A percentile compares a stretch with the other conserved stretches of the same genome.
These are phyloP conservation scores for Lichtheimia ramosa DNA, from an alignment of 371 early-diverging fungal genomes.

Conservation along the genomic window DNA sequence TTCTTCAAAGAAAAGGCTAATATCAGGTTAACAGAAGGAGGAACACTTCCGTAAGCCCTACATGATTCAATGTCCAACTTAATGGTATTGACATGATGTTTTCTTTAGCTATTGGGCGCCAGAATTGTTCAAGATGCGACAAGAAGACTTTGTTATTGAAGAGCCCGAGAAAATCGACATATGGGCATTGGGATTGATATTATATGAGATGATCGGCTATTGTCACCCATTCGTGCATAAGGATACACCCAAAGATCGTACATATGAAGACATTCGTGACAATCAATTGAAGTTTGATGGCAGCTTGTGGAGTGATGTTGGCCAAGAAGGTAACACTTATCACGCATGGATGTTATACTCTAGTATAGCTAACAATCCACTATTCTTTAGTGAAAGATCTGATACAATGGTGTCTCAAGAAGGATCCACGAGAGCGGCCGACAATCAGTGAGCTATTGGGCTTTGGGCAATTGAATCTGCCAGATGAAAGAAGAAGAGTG, in stretches of 20 bases:
- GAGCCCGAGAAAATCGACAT: neutral
- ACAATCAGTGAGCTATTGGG: neutral
- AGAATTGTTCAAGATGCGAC: neutral
- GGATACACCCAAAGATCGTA: neutral
- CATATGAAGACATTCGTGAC: neutral
- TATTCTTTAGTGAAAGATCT: neutral
- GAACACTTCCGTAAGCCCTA: neutral
- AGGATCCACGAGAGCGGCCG: conserved; percentile 1
- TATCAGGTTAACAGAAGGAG: neutral
- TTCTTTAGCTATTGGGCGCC: neutral
- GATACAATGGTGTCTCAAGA: neutral
- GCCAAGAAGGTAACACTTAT: neutral
- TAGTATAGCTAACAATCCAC: neutral
- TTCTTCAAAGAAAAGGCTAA: neutral
- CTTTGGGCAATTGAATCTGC: neutral
- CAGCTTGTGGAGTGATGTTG: neutral
- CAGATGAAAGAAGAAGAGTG: neutral
- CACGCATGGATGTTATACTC: neutral
- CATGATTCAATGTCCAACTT: neutral
- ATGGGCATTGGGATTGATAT: conserved; percentile 8
- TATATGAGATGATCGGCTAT: conserved; percentile 4
- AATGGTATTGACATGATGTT: neutral
- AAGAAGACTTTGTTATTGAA: neutral
- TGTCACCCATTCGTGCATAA: neutral
- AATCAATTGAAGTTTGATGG: neutral